Conservation (phyloP, 495 filamentous ascomycete species). For the Xylaria bambusicola region DNA sequence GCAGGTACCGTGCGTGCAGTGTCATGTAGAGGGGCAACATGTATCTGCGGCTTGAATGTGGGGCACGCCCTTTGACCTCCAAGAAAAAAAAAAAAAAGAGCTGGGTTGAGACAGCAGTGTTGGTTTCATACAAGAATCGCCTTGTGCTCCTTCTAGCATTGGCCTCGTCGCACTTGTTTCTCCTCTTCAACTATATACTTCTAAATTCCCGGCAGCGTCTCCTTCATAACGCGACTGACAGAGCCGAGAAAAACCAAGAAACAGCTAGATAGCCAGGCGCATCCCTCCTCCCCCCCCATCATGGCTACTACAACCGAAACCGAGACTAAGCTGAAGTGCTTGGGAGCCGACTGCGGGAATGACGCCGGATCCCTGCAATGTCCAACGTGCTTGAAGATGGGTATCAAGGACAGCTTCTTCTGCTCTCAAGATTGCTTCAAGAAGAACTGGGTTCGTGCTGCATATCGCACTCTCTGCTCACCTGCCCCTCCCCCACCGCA, state of each 20-base stretch:
- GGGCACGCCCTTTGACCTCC: no score
- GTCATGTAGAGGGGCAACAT: no score
- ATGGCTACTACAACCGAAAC: constrained; percentile 47
- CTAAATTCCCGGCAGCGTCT: no score
- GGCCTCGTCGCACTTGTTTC: neutral
- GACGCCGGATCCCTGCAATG: constrained; percentile 84
- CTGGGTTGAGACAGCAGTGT: no score
- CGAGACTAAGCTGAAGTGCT: constrained; percentile 67
- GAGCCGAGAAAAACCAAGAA: no score
- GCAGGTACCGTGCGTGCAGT: no score
- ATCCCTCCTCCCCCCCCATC: constrained; percentile 16
- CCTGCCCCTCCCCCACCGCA: neutral
- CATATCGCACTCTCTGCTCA: constrained; percentile 1
- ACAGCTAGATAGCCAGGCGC: neutral
- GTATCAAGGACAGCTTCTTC: constrained; percentile 86
- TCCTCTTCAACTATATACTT: neutral
- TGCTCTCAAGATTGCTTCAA: constrained; percentile 99
- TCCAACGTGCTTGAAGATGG: constrained; percentile 88
- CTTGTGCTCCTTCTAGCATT: no score
- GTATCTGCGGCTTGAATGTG: no score
- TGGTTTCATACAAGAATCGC: no score
- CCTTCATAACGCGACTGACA: no score
- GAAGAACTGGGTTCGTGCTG: constrained; percentile 82
- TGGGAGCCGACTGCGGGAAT: constrained; percentile 78
- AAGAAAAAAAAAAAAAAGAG: no score